These are phyloP conservation scores for Solanum dulcamara DNA, from an alignment of 257 asterid genomes.

Conservation along the genomic window DNA sequence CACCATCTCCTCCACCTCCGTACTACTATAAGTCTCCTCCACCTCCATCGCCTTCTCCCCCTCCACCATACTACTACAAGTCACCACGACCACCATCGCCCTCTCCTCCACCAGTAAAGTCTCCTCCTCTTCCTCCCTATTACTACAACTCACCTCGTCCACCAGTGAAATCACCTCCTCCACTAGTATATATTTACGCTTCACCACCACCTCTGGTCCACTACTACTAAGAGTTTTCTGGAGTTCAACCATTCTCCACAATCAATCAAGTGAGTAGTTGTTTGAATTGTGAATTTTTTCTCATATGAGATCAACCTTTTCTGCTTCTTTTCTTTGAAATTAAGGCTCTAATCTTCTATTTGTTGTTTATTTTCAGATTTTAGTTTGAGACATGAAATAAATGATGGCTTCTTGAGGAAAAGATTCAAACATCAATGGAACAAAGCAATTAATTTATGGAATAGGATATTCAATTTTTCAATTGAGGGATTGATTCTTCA, in stretches of 20 bases:
- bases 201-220: conserved; percentile 13
- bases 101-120: conserved; percentile 1
- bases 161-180: neutral
- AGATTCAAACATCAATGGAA: neutral
- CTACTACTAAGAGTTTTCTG: neutral
- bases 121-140: conserved; percentile 1
- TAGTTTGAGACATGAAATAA: neutral
- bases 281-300: neutral
- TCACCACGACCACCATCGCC: conserved; percentile 4
- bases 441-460: neutral
- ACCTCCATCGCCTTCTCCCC: neutral
- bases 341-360: neutral
- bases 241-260: neutral
- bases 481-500: neutral
- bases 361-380: neutral
- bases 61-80: neutral
- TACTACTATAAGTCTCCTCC: neutral
- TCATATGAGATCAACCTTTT: neutral
- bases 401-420: neutral
- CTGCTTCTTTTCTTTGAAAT: neutral
- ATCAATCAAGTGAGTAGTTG: neutral
- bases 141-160: neutral
- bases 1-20: neutral
- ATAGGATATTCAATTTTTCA: neutral
- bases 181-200: conserved; percentile 4